phyloP scores from a whole-genome alignment of 2,329 filamentous ascomycete species.

The Clonostachys solani region DNA sequence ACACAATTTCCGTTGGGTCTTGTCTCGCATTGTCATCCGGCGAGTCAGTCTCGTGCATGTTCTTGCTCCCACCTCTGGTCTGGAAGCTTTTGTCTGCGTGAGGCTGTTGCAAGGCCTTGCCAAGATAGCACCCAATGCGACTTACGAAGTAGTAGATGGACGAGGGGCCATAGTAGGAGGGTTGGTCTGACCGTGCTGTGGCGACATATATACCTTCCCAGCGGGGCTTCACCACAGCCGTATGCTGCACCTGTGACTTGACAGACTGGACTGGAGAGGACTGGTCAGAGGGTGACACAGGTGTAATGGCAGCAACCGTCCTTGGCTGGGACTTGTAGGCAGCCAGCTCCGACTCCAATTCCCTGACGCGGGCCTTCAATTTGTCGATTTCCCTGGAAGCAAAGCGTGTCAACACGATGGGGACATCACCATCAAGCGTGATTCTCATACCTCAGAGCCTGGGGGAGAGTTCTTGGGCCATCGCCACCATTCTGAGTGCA shows the following conservation, averaged over 20 bases:
- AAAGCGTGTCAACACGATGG: no score
- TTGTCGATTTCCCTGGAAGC: slow-evolving; percentile 23
- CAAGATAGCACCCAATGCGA: slow-evolving; percentile 30
- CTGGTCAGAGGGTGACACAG: slow-evolving; percentile 4
- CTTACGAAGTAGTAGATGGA: slow-evolving; percentile 39
- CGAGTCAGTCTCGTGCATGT: background rate
- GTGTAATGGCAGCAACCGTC: background rate
- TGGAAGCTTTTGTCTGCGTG: slow-evolving; percentile 5
- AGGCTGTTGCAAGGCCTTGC: slow-evolving; percentile 20
- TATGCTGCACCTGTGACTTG: background rate
- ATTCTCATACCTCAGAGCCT: slow-evolving; percentile 8
- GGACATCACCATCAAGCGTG: no score
- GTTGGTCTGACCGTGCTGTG: slow-evolving; percentile 24
- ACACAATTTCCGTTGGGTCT: background rate
- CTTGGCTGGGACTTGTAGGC: slow-evolving; percentile 2
- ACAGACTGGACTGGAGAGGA: background rate
- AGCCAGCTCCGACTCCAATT: slow-evolving; percentile 18
- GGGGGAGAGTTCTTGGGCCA: slow-evolving; percentile 3
- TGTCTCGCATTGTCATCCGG: background rate
- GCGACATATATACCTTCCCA: slow-evolving; percentile 27
- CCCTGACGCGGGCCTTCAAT: slow-evolving; percentile 19
- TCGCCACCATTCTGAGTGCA: slow-evolving; percentile 5
- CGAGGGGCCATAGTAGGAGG: slow-evolving; percentile 35
- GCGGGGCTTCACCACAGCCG: slow-evolving; percentile 2
- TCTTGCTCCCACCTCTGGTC: slow-evolving; percentile 7